phyloP scores from a whole-genome alignment of 768 basidiomycete genomes.

The Russula earlei region DNA sequence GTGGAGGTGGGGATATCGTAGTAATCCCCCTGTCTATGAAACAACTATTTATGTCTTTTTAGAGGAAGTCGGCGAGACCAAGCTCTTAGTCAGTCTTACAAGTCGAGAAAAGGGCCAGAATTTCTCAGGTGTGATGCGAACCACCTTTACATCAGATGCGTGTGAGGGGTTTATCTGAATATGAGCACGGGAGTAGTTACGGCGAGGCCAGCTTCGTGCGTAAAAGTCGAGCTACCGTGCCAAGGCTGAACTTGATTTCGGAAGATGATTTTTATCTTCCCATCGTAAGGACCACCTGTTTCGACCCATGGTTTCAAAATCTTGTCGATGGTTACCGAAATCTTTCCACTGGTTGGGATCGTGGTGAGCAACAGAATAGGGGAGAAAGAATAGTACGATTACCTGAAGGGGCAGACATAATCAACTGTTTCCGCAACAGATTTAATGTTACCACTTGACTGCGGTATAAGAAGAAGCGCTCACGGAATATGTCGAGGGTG shows the following conservation, averaged over 20 bases:
- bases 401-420: constrained; percentile 83
- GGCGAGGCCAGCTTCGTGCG: constrained; percentile 76
- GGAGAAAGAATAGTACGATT: background rate
- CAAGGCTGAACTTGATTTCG: constrained; percentile 70
- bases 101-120: constrained; percentile 73
- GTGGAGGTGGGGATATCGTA: constrained; percentile 66
- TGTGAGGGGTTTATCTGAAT: background rate
- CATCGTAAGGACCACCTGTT: constrained; percentile 51
- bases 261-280: constrained; percentile 66
- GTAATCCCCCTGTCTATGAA: constrained; percentile 66
- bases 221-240: constrained; percentile 67
- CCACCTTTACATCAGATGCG: constrained; percentile 37
- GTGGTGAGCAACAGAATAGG: background rate
- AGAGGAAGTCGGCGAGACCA: background rate
- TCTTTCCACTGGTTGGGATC: constrained; percentile 41
- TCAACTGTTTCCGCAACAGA: constrained; percentile 48
- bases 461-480: constrained; percentile 23
- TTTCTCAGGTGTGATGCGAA: constrained; percentile 58
- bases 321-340: constrained; percentile 47
- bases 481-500: constrained; percentile 72
- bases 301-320: constrained; percentile 52
- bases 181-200: constrained; percentile 31
- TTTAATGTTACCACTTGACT: background rate
- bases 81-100: constrained; percentile 30
- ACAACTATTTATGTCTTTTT: constrained; percentile 42